Base-by-base conservation (phyloP, 805 yeast species). In the Candida pini region DNA sequence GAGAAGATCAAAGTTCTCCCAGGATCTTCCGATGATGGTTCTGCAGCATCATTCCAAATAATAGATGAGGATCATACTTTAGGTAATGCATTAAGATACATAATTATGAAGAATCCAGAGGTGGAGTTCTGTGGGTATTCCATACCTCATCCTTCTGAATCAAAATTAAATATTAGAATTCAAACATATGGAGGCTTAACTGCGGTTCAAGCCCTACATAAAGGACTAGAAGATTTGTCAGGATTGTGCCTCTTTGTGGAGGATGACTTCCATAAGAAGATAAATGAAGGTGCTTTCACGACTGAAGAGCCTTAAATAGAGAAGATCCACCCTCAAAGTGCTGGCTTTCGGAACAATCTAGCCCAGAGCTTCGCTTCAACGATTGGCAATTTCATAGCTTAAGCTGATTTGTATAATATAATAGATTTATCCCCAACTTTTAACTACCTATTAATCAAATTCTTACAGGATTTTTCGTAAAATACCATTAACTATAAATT, bases 71-170 rank as follows among this genome's bases (percentile, higher is more conserved):
- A 92, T 62, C 98, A 92, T 58, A 92, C 98, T 1, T 64, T 92
- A 33, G 98, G 98, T 17, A 92, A 92, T 54, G 83, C 97, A 5
- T 72, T 92, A 34, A 78, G 97, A 58, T 89, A 88, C 62, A 78
- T 90, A 57, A 87, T 92, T 49, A 88, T 92, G 95, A 89, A 90
- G 64, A 92, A 92, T 54, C 96, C 97, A 25, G 95, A 88, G 46
- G 98, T 92, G 18, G 98, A 92, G 56, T 92, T 92, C 60, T 90
- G 97, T 56, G 98, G 98, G 37, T 92, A 92, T 64, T 87, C 97
- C 28, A 92, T 92, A 47, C 98, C 98, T 9, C 98, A 92, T 62
- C 98, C 98, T 14, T 85, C 96, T 23, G 98, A 92, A 63, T 71
- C 86, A 41, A 81, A 83, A 48, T 67, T 92, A 62, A 87, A 92